These are phyloP conservation scores for Hagleromyces aurorensis DNA, from an alignment of 805 yeast genomes.

Conservation along the genomic window DNA sequence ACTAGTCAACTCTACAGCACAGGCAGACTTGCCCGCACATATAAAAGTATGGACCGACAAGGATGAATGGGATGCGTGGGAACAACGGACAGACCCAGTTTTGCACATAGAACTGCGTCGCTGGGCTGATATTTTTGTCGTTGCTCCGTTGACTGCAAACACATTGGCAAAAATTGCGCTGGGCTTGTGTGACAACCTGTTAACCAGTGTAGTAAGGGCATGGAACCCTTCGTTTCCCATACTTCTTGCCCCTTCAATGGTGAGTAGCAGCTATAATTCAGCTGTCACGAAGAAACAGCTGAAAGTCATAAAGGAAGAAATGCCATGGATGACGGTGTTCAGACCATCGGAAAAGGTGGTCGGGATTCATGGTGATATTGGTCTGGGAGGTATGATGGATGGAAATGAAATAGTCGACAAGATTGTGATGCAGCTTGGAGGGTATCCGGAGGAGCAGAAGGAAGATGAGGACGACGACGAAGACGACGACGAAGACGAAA, in stretches of 20 bases:
- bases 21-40: constrained; percentile 51
- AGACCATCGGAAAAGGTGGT: constrained; percentile 92
- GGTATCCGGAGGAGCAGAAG: constrained; percentile 49
- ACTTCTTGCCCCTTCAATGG: constrained; percentile 92
- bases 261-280: constrained; percentile 82
- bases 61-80: constrained; percentile 94
- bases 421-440: constrained; percentile 62
- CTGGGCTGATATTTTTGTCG: constrained; percentile 91
- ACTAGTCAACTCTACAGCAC: constrained; percentile 15
- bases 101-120: constrained; percentile 89
- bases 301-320: constrained; percentile 69
- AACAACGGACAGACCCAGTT: constrained; percentile 77
- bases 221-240: constrained; percentile 93
- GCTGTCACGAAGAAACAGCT: constrained; percentile 82
- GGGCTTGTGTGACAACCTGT: constrained; percentile 86
- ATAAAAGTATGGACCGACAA: constrained; percentile 86
- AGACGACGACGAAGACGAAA: constrained; percentile 35
- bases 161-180: constrained; percentile 81
- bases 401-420: constrained; percentile 90
- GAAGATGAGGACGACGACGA: constrained; percentile 41
- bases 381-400: constrained; percentile 99
- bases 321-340: constrained; percentile 92
- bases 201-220: constrained; percentile 86
- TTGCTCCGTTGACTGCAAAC: constrained; percentile 94
- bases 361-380: constrained; percentile 91